A percentile compares a stretch with the other conserved stretches of the same genome.
These are phyloP conservation scores for Botrytis squamosa DNA, from an alignment of 2,329 filamentous ascomycete species.

Conservation along the genomic window DNA sequence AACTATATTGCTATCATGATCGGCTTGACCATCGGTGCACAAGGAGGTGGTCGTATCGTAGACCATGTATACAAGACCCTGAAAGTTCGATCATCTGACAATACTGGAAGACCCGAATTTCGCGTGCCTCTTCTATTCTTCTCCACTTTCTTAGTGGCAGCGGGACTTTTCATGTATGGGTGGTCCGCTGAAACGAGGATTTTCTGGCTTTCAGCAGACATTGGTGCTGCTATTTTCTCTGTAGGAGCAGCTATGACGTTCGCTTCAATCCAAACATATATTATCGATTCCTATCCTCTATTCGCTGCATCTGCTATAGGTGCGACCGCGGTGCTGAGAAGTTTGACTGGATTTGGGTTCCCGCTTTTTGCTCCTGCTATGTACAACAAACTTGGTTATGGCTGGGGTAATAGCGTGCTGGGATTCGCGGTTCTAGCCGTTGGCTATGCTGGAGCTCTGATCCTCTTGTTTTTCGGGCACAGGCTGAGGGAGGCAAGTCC, in stretches of 20 bases:
- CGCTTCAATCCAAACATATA: constrained; percentile 45
- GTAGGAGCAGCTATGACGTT: constrained; percentile 42
- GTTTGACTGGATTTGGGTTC: constrained; percentile 28
- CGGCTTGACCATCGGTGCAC: constrained; percentile 43
- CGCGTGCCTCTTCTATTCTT: constrained; percentile 58
- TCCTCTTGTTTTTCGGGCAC: background rate
- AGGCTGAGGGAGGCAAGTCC: background rate
- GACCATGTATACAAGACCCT: constrained; percentile 39
- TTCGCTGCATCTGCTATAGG: constrained; percentile 44
- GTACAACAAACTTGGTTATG: constrained; percentile 42
- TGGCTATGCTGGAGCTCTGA: background rate
- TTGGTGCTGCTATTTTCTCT: constrained; percentile 52
- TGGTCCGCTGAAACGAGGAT: constrained; percentile 51
- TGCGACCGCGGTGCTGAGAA: constrained; percentile 24
- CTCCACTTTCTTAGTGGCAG: constrained; percentile 53
- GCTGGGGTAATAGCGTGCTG: constrained; percentile 46
- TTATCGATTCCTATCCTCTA: constrained; percentile 48
- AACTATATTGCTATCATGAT: constrained; percentile 51
- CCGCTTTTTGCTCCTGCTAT: constrained; percentile 28
- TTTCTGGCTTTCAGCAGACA: constrained; percentile 57
- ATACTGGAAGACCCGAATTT: constrained; percentile 51
- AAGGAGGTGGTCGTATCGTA: constrained; percentile 44
- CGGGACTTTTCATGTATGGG: constrained; percentile 57
- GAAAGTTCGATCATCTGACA: constrained; percentile 28
- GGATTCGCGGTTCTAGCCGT: background rate